Evolutionary conservation across 2,329 filamentous ascomycete genomes (phyloP), one percentile per base, ranked within the genome.

Genomic region (Hortaea werneckii): DNA sequence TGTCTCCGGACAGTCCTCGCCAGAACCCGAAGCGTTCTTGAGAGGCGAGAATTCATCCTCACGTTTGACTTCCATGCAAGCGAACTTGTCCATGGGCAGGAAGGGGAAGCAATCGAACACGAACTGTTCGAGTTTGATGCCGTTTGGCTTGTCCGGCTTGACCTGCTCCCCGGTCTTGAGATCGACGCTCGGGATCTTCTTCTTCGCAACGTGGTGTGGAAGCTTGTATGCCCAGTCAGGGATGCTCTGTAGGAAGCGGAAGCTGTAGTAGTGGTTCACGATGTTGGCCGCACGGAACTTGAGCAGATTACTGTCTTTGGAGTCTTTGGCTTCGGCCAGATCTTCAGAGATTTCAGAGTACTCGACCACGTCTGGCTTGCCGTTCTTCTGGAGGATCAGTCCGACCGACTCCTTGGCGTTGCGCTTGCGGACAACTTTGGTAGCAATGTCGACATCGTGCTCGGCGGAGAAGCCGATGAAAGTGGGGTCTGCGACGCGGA

Each of bases 251-350:
- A 98, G 78, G 77, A 95, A 96, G 56, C 78, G 73, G 75, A 89
- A 90, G 40, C 87, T 94, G 74, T 98, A 98, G 79, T 96, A 98
- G 77, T 98, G 92, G 76, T 98, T 98, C 71, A 98, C 92, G 58
- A 98, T 98, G 74, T 98, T 98, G 62, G 90, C 92, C 47, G 92
- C 90, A 51, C 92, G 85, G 81, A 95, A 96, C 70, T 90, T 94
- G 64, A 98, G 82, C 44, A 95, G 75, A 47, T 79, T 82, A 3
- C 79, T 74, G 60, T 95, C 82, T 67, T 85, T 85, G 45, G 83
- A 69, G 63, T 98, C 92, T 63, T 83, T 79, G 54, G 89, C 90
- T 44, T 53, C 55, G 47, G 90, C 85, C n/a, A 87, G 92, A 52
- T 80, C 83, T 54, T 79, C 70, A 73, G 94, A 85, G 58, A 98